Evolutionary conservation across 2,329 filamentous ascomycete species (phyloP).

Genomic region (Teratosphaeria pseudoeucalypti): DNA sequence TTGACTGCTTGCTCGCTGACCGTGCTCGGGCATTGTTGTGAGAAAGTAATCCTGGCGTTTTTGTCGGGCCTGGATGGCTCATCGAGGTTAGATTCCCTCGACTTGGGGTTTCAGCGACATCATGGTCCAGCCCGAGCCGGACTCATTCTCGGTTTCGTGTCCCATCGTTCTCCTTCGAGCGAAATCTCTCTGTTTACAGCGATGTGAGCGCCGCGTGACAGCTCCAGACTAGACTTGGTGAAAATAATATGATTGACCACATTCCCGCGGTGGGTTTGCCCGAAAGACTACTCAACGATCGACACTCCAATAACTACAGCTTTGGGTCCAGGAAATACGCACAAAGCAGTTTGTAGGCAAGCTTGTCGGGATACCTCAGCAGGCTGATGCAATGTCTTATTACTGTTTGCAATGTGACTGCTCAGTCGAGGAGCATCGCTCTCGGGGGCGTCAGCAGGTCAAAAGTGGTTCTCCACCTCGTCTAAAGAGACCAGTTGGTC

Average conservation of each 20-base stretch:
- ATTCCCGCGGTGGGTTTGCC: slow-evolving; percentile 19
- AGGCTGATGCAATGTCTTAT: slow-evolving; percentile 7
- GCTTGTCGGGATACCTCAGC: slow-evolving; percentile 7
- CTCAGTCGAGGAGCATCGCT: neutral
- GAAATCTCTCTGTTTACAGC: neutral
- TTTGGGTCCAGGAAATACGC: neutral
- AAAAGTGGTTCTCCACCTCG: slow-evolving; percentile 2
- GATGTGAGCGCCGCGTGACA: slow-evolving; percentile 11
- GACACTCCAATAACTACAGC: neutral
- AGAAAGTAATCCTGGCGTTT: neutral
- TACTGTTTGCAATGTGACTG: neutral
- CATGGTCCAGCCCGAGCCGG: neutral
- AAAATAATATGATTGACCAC: slow-evolving; percentile 20
- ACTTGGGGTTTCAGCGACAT: neutral
- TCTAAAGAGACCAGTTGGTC: neutral
- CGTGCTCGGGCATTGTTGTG: neutral
- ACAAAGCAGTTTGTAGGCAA: slow-evolving; percentile 17
- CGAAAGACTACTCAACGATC: slow-evolving; percentile 1
- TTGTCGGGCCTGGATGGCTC: neutral
- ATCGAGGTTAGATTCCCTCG: neutral
- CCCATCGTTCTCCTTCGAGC: neutral
- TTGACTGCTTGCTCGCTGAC: neutral
- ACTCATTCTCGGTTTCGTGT: neutral
- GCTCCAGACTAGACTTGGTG: slow-evolving; percentile 20
- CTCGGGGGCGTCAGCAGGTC: slow-evolving; percentile 2